Evolutionary conservation across 148 eudicot species (phyloP).

Genomic region (Fagopyrum esculentum): DNA sequence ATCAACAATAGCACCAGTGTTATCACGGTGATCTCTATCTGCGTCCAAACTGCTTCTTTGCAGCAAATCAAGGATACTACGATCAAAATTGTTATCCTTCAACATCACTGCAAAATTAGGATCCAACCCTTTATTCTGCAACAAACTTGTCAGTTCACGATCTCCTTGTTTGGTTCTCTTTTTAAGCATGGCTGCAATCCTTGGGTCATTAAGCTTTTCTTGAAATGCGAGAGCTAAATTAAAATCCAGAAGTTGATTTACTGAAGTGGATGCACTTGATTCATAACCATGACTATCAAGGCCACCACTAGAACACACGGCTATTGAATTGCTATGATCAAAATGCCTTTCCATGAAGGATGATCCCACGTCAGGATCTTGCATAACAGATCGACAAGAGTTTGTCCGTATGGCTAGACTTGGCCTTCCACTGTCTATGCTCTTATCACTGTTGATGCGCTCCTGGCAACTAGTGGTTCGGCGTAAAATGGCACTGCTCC

Average conservation of each 20-base stretch:
- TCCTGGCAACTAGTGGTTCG: conserved; percentile 45
- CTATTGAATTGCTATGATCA: conserved; percentile 49
- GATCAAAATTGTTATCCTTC: conserved; percentile 90
- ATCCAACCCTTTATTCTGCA: conserved; percentile 95
- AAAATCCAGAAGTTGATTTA: conserved; percentile 62
- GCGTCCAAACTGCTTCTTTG: conserved; percentile 99
- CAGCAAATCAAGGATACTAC: conserved; percentile 82
- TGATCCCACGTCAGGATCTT: conserved; percentile 76
- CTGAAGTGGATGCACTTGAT: conserved; percentile 74
- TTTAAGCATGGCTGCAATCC: conserved; percentile 71
- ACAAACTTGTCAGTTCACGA: conserved; percentile 60
- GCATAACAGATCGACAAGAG: conserved; percentile 83
- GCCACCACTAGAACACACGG: conserved; percentile 74
- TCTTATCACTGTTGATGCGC: conserved; percentile 80
- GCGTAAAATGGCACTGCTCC: conserved; percentile 35
- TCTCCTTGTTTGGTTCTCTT: conserved; percentile 71
- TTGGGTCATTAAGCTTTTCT: conserved; percentile 85
- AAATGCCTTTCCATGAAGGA: conserved; percentile 51
- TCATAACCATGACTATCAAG: conserved; percentile 90
- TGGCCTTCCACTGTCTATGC: conserved; percentile 95
- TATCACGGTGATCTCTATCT: conserved; percentile 92
- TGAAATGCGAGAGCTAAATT: conserved; percentile 79
- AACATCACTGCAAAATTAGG: conserved; percentile 99
- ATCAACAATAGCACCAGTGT: conserved; percentile 54
- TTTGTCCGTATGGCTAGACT: conserved; percentile 79